phyloP scores from a whole-genome alignment of 306 rosid genomes.

The Cicer arietinum region DNA sequence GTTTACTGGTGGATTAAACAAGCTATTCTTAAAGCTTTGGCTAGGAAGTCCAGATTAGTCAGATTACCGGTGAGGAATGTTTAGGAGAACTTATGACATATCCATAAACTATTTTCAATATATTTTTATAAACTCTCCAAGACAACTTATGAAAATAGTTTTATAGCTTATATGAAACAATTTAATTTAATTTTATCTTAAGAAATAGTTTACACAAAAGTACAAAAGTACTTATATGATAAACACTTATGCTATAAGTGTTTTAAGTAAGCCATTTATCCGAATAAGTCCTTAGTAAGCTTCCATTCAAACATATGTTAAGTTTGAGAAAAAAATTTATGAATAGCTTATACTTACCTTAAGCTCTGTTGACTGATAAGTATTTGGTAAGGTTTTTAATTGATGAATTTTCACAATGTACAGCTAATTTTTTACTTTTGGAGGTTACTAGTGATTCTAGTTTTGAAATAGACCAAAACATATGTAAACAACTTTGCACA shows the following conservation, averaged over 20 bases:
- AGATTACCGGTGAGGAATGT: conserved; percentile 74
- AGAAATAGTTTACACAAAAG: too few species aligned
- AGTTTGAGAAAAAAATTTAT: background rate
- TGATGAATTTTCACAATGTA: background rate
- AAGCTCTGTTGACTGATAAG: background rate
- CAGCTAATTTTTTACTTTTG: too few species aligned
- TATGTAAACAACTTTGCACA: background rate
- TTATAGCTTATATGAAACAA: too few species aligned
- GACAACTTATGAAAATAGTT: too few species aligned
- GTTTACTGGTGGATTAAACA: conserved; percentile 91
- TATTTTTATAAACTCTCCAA: too few species aligned
- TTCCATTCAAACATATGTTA: background rate
- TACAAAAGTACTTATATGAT: too few species aligned
- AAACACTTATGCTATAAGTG: too few species aligned
- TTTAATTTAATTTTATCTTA: too few species aligned
- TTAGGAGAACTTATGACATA: too few species aligned
- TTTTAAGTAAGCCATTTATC: background rate
- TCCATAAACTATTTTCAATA: too few species aligned
- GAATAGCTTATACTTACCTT: background rate
- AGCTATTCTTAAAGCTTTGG: conserved; percentile 77
- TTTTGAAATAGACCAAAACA: conserved; percentile 8
- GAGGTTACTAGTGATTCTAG: background rate
- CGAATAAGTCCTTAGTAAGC: background rate
- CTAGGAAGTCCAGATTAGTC: conserved; percentile 68
- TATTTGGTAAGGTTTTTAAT: background rate